phyloP scores from a whole-genome alignment of 2,329 filamentous ascomycete species.

The Fusarium xylarioides region DNA sequence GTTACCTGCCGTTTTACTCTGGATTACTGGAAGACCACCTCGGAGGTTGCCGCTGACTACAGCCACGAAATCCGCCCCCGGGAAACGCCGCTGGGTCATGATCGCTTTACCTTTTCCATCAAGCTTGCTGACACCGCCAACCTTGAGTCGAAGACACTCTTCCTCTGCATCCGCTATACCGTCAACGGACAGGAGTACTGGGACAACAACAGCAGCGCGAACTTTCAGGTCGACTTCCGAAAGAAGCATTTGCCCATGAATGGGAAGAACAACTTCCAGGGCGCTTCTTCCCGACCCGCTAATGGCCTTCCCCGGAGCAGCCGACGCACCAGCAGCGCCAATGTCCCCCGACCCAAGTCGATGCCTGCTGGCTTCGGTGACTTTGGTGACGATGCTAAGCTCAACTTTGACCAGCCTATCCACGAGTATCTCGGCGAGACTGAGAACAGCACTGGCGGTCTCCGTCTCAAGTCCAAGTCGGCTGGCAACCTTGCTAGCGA shows the following conservation, averaged over 20 bases:
- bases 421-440: constrained; percentile 72
- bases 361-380: constrained; percentile 73
- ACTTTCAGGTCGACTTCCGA: constrained; percentile 94
- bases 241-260: constrained; percentile 76
- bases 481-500: constrained; percentile 70
- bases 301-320: constrained; percentile 74
- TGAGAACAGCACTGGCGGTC: constrained; percentile 59
- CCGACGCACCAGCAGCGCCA: constrained; percentile 56
- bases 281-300: constrained; percentile 59
- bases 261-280: constrained; percentile 63
- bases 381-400: constrained; percentile 70
- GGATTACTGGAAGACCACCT: constrained; percentile 99
- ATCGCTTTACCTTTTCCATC: constrained; percentile 94
- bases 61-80: constrained; percentile 78
- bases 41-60: constrained; percentile 91
- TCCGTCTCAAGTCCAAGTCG: constrained; percentile 78
- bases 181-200: constrained; percentile 88
- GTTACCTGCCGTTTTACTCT: constrained; percentile 95
- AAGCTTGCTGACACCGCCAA: constrained; percentile 91
- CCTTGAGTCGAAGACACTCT: constrained; percentile 90
- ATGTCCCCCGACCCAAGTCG: constrained; percentile 61
- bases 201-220: constrained; percentile 89
- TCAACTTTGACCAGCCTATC: constrained; percentile 67
- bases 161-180: constrained; percentile 88
- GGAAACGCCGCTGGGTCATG: constrained; percentile 73